A percentile compares a stretch with the other conserved stretches of the same genome.
These are phyloP conservation scores for Barbarea vulgaris DNA, from an alignment of 345 rosid genomes.

Conservation along the genomic window DNA sequence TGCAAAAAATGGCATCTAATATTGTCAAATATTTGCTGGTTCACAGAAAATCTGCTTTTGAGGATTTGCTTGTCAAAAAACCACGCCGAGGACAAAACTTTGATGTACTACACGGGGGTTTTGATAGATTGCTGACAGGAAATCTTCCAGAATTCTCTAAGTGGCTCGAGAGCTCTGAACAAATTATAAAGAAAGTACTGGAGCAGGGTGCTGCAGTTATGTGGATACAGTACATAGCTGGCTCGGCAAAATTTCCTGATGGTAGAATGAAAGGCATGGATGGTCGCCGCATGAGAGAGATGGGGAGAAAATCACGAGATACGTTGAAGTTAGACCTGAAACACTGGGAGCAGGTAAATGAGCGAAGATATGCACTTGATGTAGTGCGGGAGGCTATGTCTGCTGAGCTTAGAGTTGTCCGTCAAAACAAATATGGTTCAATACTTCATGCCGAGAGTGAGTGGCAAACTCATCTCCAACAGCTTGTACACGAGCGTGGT, in stretches of 20 bases:
- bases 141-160: conserved; percentile 65
- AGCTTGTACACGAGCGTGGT: conserved; percentile 90
- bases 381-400: conserved; percentile 86
- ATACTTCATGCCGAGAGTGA: conserved; percentile 95
- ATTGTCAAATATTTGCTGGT: conserved; percentile 71
- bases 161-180: conserved; percentile 75
- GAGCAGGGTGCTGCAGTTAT: conserved; percentile 88
- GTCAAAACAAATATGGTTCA: conserved; percentile 96
- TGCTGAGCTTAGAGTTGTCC: conserved; percentile 91
- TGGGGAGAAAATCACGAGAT: conserved; percentile 82
- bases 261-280: conserved; percentile 85
- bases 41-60: conserved; percentile 76
- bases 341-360: conserved; percentile 85
- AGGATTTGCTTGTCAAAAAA: conserved; percentile 80
- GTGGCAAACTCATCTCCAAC: conserved; percentile 91
- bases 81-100: conserved; percentile 69
- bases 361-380: conserved; percentile 83
- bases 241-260: conserved; percentile 87
- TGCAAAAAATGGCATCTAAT: conserved; percentile 75
- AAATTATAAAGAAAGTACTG: conserved; percentile 65
- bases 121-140: conserved; percentile 80
- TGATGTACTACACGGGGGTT: conserved; percentile 83
- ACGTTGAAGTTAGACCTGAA: conserved; percentile 63
- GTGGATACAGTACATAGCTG: conserved; percentile 88
- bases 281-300: conserved; percentile 80